A percentile compares a stretch with the other conserved stretches of the same genome.
phyloP scores from a whole-genome alignment of 345 rosid species.

The Camelina laxa region DNA sequence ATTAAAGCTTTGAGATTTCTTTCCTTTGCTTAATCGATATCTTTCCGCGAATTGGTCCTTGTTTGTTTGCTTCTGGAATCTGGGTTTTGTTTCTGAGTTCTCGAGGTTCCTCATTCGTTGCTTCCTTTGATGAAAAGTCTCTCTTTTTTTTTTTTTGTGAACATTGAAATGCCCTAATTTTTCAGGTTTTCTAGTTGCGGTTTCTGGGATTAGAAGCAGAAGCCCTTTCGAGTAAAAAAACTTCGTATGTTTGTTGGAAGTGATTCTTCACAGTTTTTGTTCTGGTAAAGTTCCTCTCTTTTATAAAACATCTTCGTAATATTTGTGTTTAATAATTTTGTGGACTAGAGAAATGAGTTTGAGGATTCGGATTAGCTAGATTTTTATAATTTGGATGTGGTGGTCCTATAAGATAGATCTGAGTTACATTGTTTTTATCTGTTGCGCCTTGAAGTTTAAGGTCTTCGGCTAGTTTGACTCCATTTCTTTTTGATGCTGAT shows the following conservation, averaged over 20 bases:
- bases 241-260: slow-evolving; percentile 23
- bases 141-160: background rate
- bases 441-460: slow-evolving; percentile 3
- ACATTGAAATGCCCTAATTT: slow-evolving; percentile 27
- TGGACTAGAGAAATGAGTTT: slow-evolving; percentile 16
- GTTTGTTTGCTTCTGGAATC: slow-evolving; percentile 28
- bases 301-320: slow-evolving; percentile 1
- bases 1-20: slow-evolving; percentile 37
- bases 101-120: slow-evolving; percentile 40
- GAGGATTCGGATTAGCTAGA: background rate
- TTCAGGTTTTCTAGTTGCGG: slow-evolving; percentile 30
- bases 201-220: slow-evolving; percentile 43
- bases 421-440: slow-evolving; percentile 27
- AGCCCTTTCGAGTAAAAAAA: slow-evolving; percentile 32
- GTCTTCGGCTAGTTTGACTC: slow-evolving; percentile 10
- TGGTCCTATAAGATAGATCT: slow-evolving; percentile 27
- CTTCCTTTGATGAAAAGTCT: slow-evolving; percentile 23
- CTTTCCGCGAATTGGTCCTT: slow-evolving; percentile 37
- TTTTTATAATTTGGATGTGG: background rate
- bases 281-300: slow-evolving; percentile 35
- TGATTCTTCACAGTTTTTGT: slow-evolving; percentile 7
- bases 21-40: slow-evolving; percentile 39
- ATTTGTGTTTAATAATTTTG: background rate
- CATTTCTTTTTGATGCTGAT: background rate
- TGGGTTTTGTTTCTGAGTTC: slow-evolving; percentile 31